Percentiles rank a stretch among this genome's conserved stretches.
Evolutionary conservation across 2,329 filamentous ascomycete species (phyloP).

Genomic region (Aspergillus thermomutatus): DNA sequence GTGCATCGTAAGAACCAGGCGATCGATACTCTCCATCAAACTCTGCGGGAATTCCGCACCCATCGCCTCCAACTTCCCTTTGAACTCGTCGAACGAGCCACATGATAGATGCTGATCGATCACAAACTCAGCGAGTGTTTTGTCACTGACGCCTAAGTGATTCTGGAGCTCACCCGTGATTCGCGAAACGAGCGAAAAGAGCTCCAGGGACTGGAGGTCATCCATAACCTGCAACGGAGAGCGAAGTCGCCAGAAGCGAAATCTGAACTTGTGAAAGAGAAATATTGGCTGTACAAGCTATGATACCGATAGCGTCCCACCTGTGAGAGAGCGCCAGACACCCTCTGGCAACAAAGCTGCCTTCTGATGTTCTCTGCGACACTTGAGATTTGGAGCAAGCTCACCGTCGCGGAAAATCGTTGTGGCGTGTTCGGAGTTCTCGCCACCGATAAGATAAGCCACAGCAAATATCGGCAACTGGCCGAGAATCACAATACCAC

Average conservation of each 20-base stretch:
- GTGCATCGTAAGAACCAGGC: conserved; percentile 83
- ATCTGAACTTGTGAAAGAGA: not conserved
- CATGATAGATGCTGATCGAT: conserved; percentile 84
- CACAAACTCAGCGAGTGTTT: conserved; percentile 93
- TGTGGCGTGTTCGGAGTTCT: conserved; percentile 23
- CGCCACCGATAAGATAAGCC: conserved; percentile 35
- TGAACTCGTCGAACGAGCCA: conserved; percentile 68
- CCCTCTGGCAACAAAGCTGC: conserved; percentile 14
- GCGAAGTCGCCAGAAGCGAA: conserved; percentile 1
- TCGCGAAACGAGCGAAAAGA: conserved; percentile 89
- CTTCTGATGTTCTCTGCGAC: conserved; percentile 3
- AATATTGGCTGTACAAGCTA: not conserved
- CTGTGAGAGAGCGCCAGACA: conserved; percentile 19
- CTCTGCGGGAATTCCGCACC: conserved; percentile 81
- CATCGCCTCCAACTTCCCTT: conserved; percentile 68
- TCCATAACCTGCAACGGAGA: conserved; percentile 60
- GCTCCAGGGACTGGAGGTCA: conserved; percentile 85
- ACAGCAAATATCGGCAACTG: not conserved
- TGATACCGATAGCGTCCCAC: not conserved
- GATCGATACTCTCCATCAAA: conserved; percentile 86
- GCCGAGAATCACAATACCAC: not conserved
- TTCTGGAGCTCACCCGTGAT: conserved; percentile 94
- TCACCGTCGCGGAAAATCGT: conserved; percentile 35
- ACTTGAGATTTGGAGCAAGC: conserved; percentile 13
- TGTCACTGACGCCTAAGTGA: conserved; percentile 86